These are phyloP conservation scores for Hypoxylon sp. DNA, from an alignment of 2,329 filamentous ascomycete genomes.

Conservation along the genomic window DNA sequence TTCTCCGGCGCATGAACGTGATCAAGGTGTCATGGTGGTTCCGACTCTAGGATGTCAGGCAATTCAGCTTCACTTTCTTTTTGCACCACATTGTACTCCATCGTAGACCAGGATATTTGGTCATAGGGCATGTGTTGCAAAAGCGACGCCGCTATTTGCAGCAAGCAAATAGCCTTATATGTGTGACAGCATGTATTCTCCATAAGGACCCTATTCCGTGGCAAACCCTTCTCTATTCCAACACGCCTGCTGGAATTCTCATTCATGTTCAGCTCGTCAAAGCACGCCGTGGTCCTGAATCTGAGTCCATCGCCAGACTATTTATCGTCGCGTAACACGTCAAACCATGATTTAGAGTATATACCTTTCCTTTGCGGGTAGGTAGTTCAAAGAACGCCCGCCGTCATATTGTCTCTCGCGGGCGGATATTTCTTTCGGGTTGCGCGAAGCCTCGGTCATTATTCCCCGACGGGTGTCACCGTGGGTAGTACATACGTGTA, in stretches of 20 bases:
- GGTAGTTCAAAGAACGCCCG: background rate
- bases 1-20: no score
- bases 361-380: background rate
- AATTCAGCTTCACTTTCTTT: no score
- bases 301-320: background rate
- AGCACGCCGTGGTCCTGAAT: background rate
- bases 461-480: constrained; percentile 21
- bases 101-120: no score
- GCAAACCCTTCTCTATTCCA: no score
- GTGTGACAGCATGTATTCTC: no score
- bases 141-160: no score
- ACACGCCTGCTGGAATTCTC: background rate
- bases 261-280: background rate
- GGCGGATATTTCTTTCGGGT: background rate
- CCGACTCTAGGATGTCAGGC: no score
- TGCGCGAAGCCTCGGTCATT: constrained; percentile 4
- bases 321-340: background rate
- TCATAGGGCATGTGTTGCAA: no score
- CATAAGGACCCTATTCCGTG: no score
- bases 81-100: no score
- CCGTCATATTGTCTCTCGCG: background rate
- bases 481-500: constrained; percentile 10
- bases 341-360: background rate
- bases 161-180: no score
- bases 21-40: no score